A percentile compares a stretch with the other conserved stretches of the same genome.
Conservation (phyloP, 192 early-diverging fungal genomes). For the Coemansia sp. region DNA sequence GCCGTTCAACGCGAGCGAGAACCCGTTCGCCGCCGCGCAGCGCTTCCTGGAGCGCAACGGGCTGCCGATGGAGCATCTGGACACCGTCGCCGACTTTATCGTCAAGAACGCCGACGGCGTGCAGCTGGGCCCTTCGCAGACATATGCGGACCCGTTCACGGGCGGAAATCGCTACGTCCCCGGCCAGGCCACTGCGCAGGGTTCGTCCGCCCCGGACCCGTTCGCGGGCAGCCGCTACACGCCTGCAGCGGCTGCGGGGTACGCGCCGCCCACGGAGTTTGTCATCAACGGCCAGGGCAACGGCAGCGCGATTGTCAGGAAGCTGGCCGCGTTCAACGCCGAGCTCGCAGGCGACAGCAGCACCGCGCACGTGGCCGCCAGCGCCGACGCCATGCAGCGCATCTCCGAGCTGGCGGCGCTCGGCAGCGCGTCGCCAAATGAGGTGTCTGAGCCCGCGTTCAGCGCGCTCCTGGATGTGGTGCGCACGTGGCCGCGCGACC, state of each 20-base stretch:
- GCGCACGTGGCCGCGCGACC: constrained; percentile 28
- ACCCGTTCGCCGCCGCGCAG: constrained; percentile 92
- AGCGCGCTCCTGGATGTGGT: background rate
- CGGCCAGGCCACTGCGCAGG: too few relatives aligned
- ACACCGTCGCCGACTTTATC: constrained; percentile 95
- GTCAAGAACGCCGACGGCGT: constrained; percentile 73
- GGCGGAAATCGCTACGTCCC: constrained; percentile 66
- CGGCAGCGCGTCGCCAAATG: too few relatives aligned
- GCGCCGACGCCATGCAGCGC: background rate
- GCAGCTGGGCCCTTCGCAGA: constrained; percentile 11
- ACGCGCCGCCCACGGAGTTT: constrained; percentile 43
- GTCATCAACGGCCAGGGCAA: constrained; percentile 73
- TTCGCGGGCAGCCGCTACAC: constrained; percentile 60
- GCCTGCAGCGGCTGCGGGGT: constrained; percentile 28
- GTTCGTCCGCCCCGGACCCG: constrained; percentile 22
- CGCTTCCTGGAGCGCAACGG: constrained; percentile 81
- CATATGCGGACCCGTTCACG: constrained; percentile 34
- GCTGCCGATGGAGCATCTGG: constrained; percentile 79
- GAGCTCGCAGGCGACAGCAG: constrained; percentile 42
- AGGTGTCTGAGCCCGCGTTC: background rate
- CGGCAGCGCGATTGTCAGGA: constrained; percentile 66
- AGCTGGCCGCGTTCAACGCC: constrained; percentile 69
- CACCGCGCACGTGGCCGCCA: constrained; percentile 7
- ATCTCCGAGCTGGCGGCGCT: background rate
- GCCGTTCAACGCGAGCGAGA: constrained; percentile 90